Base-by-base conservation (phyloP, 768 basidiomycete genomes). In the Lactifluus piperatus region DNA sequence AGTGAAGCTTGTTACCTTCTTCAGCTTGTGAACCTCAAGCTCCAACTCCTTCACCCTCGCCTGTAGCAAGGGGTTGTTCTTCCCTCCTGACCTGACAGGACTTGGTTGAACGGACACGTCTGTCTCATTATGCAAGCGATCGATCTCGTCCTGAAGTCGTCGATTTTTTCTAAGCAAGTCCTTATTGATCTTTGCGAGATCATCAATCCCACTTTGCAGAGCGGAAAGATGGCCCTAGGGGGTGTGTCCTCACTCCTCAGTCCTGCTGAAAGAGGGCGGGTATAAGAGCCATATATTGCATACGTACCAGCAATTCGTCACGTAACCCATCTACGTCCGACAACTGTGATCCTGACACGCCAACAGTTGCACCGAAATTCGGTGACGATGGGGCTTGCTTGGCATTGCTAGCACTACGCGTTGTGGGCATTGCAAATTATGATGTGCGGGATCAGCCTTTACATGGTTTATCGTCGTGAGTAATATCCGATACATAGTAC, bases 1-100 rank as follows among this genome's bases (percentile, higher is more conserved):
- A 36, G 43, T 16, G n/a, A 27, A n/a, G 37, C 27, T 51, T 60
- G n/a, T 41, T 34, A 71, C 71, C 65, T 66, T 68, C 58, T 72
- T 66, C 36, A 71, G 47, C 11, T 55, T 56, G n/a, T 44, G 51
- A 1, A 71, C 65, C 46, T 67, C 62, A 9, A 44, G 56, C 50
- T 65, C 62, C 47, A 72, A 59, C 20, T 43, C 51, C 11, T 56
- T 51, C 3, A 72, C 60, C 41, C 66, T 65, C 41, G 51, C 53
- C 34, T 67, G 62, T 10, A 69, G 49, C 39, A 57, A 30, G 9
- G 57, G 11, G 2, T 50, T 54, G 5, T 34, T 65, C 49, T 22
- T 60, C n/a, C 22, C 22, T 36, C 50, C 20, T 41, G 59, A 56
- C 48, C 51, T 47, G 32, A 30, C 48, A 20, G 47, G 47, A n/a